A percentile compares a stretch with the other conserved stretches of the same genome.
Conservation (phyloP, 2,329 filamentous ascomycete genomes). For the Pezicula rhizophila region DNA sequence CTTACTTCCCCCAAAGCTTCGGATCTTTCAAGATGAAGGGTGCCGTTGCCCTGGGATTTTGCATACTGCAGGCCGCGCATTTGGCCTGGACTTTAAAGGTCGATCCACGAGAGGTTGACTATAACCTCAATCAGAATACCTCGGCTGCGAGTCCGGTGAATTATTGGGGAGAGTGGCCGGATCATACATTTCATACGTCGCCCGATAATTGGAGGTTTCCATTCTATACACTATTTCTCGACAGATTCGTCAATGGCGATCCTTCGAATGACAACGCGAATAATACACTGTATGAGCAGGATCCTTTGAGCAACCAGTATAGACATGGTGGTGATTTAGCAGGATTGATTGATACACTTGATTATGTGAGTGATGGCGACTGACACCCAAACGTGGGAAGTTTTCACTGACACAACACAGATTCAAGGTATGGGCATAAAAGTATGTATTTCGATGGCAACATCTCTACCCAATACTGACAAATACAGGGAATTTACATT, state of each 20-base stretch:
- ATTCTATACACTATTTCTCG: slow-evolving; percentile 58
- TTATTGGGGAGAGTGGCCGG: slow-evolving; percentile 2
- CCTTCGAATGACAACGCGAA: slow-evolving; percentile 59
- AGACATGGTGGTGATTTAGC: slow-evolving; percentile 55
- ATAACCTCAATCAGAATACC: slow-evolving; percentile 2
- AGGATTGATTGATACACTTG: slow-evolving; percentile 52
- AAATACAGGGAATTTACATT: slow-evolving; percentile 44
- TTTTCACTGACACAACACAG: neutral
- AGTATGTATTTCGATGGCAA: slow-evolving; percentile 20
- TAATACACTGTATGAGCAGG: slow-evolving; percentile 53
- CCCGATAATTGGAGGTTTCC: slow-evolving; percentile 30
- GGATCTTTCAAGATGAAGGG: neutral
- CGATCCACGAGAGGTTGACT: neutral
- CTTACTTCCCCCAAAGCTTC: too few species aligned
- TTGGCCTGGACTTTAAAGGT: neutral
- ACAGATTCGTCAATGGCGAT: slow-evolving; percentile 59
- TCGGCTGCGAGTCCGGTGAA: neutral
- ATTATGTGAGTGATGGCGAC: slow-evolving; percentile 42
- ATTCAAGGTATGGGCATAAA: slow-evolving; percentile 56
- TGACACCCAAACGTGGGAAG: neutral
- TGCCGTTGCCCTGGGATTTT: neutral
- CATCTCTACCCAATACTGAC: neutral
- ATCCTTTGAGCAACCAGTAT: slow-evolving; percentile 49
- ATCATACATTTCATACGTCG: neutral
- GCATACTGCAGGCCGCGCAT: neutral